Evolutionary conservation across 129 eudicot species (phyloP).

Genomic region (Lactuca saligna): DNA sequence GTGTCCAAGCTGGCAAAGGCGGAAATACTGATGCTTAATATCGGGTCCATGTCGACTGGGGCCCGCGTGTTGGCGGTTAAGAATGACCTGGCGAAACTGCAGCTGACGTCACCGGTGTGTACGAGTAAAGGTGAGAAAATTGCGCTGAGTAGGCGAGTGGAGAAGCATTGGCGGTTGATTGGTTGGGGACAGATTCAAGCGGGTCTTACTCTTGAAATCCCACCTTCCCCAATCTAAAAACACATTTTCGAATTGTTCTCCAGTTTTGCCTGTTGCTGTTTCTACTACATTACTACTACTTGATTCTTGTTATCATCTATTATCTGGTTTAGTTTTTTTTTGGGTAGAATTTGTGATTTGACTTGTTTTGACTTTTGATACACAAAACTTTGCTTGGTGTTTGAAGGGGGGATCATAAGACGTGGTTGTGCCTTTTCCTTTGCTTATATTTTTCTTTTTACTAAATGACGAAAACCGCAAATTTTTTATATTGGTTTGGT

Average conservation of each 20-base stretch:
- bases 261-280: slow-evolving; percentile 36
- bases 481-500: no score
- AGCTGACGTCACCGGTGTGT: slow-evolving; percentile 91
- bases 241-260: slow-evolving; percentile 21
- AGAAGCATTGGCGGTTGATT: slow-evolving; percentile 97
- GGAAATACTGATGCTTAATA: slow-evolving; percentile 91
- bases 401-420: slow-evolving; percentile 24
- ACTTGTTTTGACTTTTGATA: slow-evolving; percentile 3
- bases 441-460: neutral
- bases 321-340: slow-evolving; percentile 13
- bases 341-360: slow-evolving; percentile 31
- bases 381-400: slow-evolving; percentile 24
- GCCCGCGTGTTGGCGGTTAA: slow-evolving; percentile 91
- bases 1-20: slow-evolving; percentile 77
- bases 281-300: neutral
- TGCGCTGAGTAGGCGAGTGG: slow-evolving; percentile 89
- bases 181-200: slow-evolving; percentile 99
- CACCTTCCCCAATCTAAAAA: slow-evolving; percentile 77
- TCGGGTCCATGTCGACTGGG: slow-evolving; percentile 98
- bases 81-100: slow-evolving; percentile 88
- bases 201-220: slow-evolving; percentile 83
- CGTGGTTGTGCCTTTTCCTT: neutral
- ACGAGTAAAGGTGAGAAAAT: slow-evolving; percentile 97
- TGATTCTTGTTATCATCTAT: slow-evolving; percentile 14
- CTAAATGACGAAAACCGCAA: neutral